These are phyloP conservation scores for Shiraia sp. DNA, from an alignment of 2,329 filamentous ascomycete genomes.

Conservation along the genomic window DNA sequence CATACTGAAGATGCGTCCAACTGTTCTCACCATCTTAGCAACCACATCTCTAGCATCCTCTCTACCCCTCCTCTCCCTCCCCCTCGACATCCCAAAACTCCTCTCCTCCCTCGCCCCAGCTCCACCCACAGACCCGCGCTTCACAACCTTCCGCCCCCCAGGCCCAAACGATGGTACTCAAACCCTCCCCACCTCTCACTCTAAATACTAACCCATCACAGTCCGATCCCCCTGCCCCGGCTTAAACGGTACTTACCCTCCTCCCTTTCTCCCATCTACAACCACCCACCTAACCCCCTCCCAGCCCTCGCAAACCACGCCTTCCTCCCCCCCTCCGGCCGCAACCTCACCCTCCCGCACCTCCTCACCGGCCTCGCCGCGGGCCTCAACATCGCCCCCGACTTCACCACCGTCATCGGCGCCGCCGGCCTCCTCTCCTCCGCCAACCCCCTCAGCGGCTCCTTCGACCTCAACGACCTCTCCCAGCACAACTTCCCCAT, in stretches of 20 bases:
- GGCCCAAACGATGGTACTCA: constrained; percentile 14
- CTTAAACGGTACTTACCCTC: constrained; percentile 8
- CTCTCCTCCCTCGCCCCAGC: constrained; percentile 14
- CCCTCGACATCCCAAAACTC: constrained; percentile 9
- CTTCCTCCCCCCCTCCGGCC: constrained; percentile 20
- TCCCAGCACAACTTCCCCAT: constrained; percentile 24
- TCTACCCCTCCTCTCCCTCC: constrained; percentile 9
- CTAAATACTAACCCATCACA: neutral
- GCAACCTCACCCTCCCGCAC: constrained; percentile 17
- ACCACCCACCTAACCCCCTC: neutral
- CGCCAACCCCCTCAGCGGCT: constrained; percentile 14
- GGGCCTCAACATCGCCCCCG: constrained; percentile 21
- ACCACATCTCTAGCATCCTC: neutral
- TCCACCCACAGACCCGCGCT: constrained; percentile 14
- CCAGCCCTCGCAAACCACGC: constrained; percentile 20
- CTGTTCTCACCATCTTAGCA: neutral
- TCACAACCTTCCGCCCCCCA: constrained; percentile 11
- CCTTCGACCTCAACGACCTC: constrained; percentile 20
- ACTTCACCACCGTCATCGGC: constrained; percentile 18
- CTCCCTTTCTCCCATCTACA: neutral
- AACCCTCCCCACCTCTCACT: neutral
- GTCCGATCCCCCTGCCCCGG: constrained; percentile 21
- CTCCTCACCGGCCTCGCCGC: constrained; percentile 19
- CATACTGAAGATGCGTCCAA: no score
- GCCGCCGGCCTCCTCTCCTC: constrained; percentile 16